Evolutionary conservation across 257 asterid species (phyloP).

Genomic region (Nicotiana paniculata): DNA sequence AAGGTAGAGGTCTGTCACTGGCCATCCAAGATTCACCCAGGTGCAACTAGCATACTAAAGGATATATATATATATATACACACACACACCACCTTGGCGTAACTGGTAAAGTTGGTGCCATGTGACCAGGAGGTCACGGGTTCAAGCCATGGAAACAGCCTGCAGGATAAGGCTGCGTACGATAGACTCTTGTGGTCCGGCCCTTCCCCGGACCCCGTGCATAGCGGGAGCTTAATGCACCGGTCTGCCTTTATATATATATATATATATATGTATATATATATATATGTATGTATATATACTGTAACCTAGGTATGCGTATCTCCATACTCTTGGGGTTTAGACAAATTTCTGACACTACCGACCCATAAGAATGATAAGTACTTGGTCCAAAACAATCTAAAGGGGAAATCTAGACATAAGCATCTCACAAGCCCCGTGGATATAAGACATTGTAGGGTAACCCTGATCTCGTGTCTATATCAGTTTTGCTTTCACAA

Average conservation of each 20-base stretch:
- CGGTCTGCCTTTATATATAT: no score
- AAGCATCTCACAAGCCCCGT: background rate
- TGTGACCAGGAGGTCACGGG: no score
- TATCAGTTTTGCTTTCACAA: background rate
- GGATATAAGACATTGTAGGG: background rate
- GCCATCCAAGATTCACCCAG: background rate
- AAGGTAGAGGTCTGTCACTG: background rate
- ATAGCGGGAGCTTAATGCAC: no score
- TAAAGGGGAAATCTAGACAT: background rate
- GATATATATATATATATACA: no score
- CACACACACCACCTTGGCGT: no score
- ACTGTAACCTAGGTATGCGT: background rate
- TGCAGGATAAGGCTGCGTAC: no score
- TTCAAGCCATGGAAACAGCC: no score
- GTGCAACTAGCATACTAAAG: background rate
- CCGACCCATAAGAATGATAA: background rate
- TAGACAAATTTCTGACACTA: background rate
- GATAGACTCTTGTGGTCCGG: no score
- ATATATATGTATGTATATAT: background rate
- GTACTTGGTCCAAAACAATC: background rate
- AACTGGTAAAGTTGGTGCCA: no score
- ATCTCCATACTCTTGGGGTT: background rate
- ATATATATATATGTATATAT: no score
- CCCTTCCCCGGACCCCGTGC: no score
- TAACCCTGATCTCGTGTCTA: background rate